Base-by-base conservation (phyloP, 495 filamentous ascomycete genomes). In the Extremus antarcticus region DNA sequence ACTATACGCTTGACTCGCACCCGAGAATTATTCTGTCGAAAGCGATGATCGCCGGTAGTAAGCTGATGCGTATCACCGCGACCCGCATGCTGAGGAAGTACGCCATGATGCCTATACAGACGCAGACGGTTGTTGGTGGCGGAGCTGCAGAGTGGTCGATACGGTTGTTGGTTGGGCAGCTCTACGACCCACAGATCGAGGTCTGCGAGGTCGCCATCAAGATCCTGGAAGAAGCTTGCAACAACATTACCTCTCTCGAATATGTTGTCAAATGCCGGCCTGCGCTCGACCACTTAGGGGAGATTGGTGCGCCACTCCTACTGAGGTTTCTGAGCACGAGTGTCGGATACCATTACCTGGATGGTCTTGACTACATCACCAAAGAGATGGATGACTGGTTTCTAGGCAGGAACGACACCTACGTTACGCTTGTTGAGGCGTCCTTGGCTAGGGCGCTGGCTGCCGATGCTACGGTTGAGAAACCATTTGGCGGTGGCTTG, bases 301-400 rank as follows among this genome's bases (percentile, higher is more conserved):
- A 96, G 65, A 98, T 98, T 63, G 94, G 94, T 7, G 92, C 92
- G 41, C 92, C 92, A 1, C 74, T 98, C 24, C 80, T 98, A 19
- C 74, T 98, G 54, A 84, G 92, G 55, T 98, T 98, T 65, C 68
- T 98, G 50, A 95, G 90, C 2, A 96, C 94, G 0, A 94, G 88
- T 0, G 87, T 96, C 29, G 92, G 92, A 3, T 98, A 98, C 60
- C 90, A 97, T 70, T 98, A 98, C 68, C 74, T 98, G 2, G 88
- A 98, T 68, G 92, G 89, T 8, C 76, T 98, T 17, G 92, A 98
- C 68, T 98, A 98, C 62, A 98, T 98, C 65, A 92, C 88, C 40
- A 89, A 92, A 61, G 94, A 97, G 65, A 98, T 98, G 92, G 92
- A 98, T 65, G 92, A 97, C 68, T 98, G 92, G 92, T 98, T 96